These are phyloP conservation scores for Typha latifolia DNA, from an alignment of 176 grass and related monocot genomes.

Conservation along the genomic window DNA sequence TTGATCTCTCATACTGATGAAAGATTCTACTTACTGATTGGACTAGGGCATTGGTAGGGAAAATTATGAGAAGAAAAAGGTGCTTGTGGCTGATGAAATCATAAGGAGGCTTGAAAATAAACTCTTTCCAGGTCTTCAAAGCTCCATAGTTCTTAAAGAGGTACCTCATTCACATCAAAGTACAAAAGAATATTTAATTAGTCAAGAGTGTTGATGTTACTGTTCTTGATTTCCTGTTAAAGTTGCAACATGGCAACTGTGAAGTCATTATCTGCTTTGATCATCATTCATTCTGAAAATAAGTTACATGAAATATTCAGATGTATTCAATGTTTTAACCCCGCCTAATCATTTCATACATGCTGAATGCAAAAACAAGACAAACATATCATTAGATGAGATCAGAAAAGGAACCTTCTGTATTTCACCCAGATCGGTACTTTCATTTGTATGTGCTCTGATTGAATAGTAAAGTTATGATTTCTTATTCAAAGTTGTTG, in stretches of 20 bases:
- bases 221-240: background rate
- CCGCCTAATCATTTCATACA: too few species aligned
- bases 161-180: constrained; percentile 20
- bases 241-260: background rate
- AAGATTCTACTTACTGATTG: background rate
- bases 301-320: too few species aligned
- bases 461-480: too few species aligned
- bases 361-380: too few species aligned
- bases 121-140: constrained; percentile 81
- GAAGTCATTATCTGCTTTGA: too few species aligned
- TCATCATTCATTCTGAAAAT: too few species aligned
- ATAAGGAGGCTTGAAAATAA: constrained; percentile 78
- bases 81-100: constrained; percentile 63
- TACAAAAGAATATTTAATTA: background rate
- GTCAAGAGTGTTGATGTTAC: background rate
- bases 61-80: constrained; percentile 84
- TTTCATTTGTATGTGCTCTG: too few species aligned
- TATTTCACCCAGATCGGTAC: too few species aligned
- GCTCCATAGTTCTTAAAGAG: constrained; percentile 92
- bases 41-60: constrained; percentile 56
- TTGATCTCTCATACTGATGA: constrained; percentile 3
- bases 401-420: too few species aligned
- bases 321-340: too few species aligned
- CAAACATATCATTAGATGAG: too few species aligned
- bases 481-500: too few species aligned